Percentiles rank a stretch among this genome's conserved stretches.
phyloP scores from a whole-genome alignment of 1,284 basidiomycete genomes.

The Taiwanofungus camphoratus region DNA sequence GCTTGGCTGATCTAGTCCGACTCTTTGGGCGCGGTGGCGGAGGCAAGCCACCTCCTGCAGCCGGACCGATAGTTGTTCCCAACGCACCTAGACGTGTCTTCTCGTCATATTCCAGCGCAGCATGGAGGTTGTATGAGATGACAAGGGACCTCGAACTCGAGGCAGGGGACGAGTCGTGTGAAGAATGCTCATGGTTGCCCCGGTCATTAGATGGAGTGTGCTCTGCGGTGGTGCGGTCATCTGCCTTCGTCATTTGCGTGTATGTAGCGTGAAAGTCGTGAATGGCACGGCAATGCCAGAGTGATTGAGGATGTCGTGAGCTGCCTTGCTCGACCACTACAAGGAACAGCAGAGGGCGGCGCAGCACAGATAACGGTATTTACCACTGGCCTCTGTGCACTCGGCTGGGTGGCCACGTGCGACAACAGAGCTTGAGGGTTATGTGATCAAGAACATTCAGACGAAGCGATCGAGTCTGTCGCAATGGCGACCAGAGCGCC shows the following conservation, averaged over 20 bases:
- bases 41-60: constrained; percentile 7
- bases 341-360: too few species aligned
- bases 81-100: constrained; percentile 16
- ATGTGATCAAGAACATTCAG: not conserved
- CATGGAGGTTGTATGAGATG: constrained; percentile 58
- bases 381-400: too few species aligned
- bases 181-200: constrained; percentile 10
- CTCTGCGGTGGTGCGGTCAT: not conserved
- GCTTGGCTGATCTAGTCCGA: constrained; percentile 4
- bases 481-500: not conserved
- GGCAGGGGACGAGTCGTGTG: constrained; percentile 8
- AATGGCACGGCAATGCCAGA: not conserved
- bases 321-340: not conserved
- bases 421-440: not conserved
- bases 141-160: constrained; percentile 25
- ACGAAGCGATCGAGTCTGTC: too few species aligned
- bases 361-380: too few species aligned
- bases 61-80: not conserved
- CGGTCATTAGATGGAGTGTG: constrained; percentile 15
- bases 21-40: constrained; percentile 13
- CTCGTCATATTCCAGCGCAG: constrained; percentile 56
- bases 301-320: not conserved
- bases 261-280: constrained; percentile 5
- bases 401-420: not conserved
- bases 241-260: constrained; percentile 1